Base-by-base conservation (phyloP, 768 basidiomycete species). In the Leccinum truebloodii region DNA sequence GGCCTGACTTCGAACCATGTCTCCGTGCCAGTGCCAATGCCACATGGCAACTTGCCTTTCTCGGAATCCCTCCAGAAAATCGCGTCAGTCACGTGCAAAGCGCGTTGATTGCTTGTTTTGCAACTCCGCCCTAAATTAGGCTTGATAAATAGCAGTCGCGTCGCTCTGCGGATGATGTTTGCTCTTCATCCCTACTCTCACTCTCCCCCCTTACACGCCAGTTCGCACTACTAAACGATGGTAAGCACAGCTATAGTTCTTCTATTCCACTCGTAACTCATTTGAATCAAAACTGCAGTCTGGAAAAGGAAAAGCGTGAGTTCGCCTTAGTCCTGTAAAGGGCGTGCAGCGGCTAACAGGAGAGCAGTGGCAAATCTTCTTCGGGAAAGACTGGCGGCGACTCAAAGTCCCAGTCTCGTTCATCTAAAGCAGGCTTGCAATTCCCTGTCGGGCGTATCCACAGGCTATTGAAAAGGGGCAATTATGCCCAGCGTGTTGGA, bases 361-460 rank as follows among this genome's bases (percentile, higher is more conserved):
- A 28, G 44, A 37, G 32, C 58, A 77, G 80, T 75, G 79, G 81
- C 67, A 83, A 84, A 62, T 77, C 75, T 26, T 75, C 74, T 12
- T 77, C 75, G 64, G 79, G 79, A 3, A 79, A 82, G 74, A 77
- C 80, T 26, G 79, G 84, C 58, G 76, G 75, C 49, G 83, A 85
- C 57, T 59, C 74, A 64, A 88, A 88, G 77, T 77, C 81, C 8
- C 80, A 85, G 69, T 87, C 89, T 56, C 86, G 89, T 59, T 92
- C 92, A 14, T 75, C 80, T 53, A 82, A 81, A 73, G 83, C 84
- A 4, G 83, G 85, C 62, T 76, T 86, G 59, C 85, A 85, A 67
- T 90, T 94, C 77, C 89, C 92, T 59, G 91, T 93, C 60, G 86
- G 86, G 73, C 88, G 92, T 81, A 88, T 94, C 66, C 89, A 90